Percentiles rank a stretch among this genome's conserved stretches.
phyloP scores from a whole-genome alignment of 2,329 filamentous ascomycete species.

The Talaromyces sp. region DNA sequence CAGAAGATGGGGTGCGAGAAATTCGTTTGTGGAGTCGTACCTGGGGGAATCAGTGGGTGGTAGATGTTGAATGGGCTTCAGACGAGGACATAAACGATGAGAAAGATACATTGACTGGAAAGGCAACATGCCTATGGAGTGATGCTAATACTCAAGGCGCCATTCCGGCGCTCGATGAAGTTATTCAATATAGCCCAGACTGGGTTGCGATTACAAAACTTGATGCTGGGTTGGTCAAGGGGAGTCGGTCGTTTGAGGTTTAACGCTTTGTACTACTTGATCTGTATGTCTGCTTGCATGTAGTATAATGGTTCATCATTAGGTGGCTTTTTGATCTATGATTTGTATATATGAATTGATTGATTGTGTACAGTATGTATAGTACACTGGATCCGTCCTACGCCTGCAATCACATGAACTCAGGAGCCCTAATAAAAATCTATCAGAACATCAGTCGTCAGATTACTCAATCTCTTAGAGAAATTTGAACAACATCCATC shows the following conservation, averaged over 20 bases:
- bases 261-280: constrained; percentile 28
- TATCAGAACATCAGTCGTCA: background rate
- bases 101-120: constrained; percentile 54
- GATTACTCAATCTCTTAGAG: background rate
- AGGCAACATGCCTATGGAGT: constrained; percentile 78
- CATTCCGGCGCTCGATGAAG: constrained; percentile 82
- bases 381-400: background rate
- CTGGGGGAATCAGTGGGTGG: constrained; percentile 73
- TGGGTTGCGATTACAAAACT: constrained; percentile 79
- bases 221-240: constrained; percentile 76
- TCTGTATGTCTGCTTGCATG: background rate
- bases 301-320: background rate
- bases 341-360: background rate
- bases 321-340: constrained; percentile 1
- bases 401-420: background rate
- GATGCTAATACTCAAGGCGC: constrained; percentile 70
- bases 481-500: background rate
- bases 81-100: constrained; percentile 24
- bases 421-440: background rate
- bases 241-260: constrained; percentile 65
- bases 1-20: constrained; percentile 57
- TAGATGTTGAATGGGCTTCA: constrained; percentile 63
- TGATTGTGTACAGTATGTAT: background rate
- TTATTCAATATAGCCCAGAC: constrained; percentile 68
- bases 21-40: constrained; percentile 79